Evolutionary conservation across 2,329 filamentous ascomycete species (phyloP), one percentile per base, ranked within the genome.

Genomic region (Pseudogymnoascus sp.): DNA sequence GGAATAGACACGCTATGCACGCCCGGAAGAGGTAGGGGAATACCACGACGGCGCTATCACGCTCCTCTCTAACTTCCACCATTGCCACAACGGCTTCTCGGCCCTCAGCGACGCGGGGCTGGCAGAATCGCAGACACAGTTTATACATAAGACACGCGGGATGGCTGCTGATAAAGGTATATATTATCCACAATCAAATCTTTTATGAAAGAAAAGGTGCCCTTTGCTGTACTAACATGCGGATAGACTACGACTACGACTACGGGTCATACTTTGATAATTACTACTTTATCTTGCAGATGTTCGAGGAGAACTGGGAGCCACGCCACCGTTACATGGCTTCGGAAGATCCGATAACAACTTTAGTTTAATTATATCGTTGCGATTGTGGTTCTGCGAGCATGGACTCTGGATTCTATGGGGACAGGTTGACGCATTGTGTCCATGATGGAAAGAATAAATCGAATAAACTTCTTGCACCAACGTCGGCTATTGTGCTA

Each of bases 21-120:
- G 83, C 64, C 78, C 83, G 67, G 78, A 81, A 41, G 83, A 82
- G 67, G 82, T 86, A 42, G 77, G 76, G 65, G 80, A 85, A 68
- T 85, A 86, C 66, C 80, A 84, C 70, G 68, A 77, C 61, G 82
- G 83, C 12, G 84, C 84, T 41, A 85, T 84, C 63, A 84, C 84
- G 62, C 74, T 87, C 35, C 76, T 87, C n/a, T 81, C 82, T 9
- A 84, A 87, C 70, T 87, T 85, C 67, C 84, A 87, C 73, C 86
- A 86, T 73, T 84, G 82, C 73, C 85, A 84, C 72, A 85, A 84
- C 74, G 82, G 81, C 33, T 76, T 80, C 59, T 80, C 80, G 66
- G 84, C 84, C 2, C 86, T 87, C 70, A 82, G 38, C 15, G 38
- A n/a, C 1, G 38, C 38, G 7, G 38, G 38, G 38, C 12, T 41